Conservation (phyloP, 768 basidiomycete species). For the Xerocomus potaroensis region DNA sequence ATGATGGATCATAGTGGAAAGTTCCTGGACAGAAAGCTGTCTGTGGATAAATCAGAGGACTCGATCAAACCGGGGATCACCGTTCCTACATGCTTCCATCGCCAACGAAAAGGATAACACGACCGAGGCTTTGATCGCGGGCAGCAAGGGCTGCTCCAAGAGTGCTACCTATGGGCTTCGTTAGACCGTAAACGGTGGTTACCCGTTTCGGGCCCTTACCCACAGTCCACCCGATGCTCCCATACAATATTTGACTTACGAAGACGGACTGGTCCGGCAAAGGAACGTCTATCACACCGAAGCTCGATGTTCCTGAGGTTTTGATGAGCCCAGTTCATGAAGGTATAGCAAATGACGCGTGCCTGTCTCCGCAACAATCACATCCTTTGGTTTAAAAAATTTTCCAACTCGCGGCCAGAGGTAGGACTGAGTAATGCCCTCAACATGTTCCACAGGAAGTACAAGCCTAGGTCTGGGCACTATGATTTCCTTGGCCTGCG, state of each 20-base stretch:
- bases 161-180: slow-evolving; percentile 42
- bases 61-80: slow-evolving; percentile 23
- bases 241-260: slow-evolving; percentile 81
- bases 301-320: slow-evolving; percentile 63
- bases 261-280: slow-evolving; percentile 67
- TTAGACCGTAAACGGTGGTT: not conserved
- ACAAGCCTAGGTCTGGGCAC: slow-evolving; percentile 42
- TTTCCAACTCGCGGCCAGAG: slow-evolving; percentile 77
- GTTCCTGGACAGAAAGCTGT: slow-evolving; percentile 77
- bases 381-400: slow-evolving; percentile 70
- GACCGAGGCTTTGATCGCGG: slow-evolving; percentile 51
- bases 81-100: slow-evolving; percentile 81
- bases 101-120: slow-evolving; percentile 82
- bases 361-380: slow-evolving; percentile 89
- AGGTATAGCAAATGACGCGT: not conserved
- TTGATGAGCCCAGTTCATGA: not conserved
- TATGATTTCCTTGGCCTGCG: slow-evolving; percentile 36
- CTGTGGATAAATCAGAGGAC: slow-evolving; percentile 32
- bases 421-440: slow-evolving; percentile 69
- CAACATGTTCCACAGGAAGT: slow-evolving; percentile 47
- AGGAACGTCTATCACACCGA: slow-evolving; percentile 79
- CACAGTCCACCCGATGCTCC: slow-evolving; percentile 87
- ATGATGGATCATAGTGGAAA: slow-evolving; percentile 76
- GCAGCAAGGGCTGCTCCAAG: slow-evolving; percentile 83
- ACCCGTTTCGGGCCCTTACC: slow-evolving; percentile 39